Evolutionary conservation across 352 stramenopile genomes (phyloP), one percentile per base, ranked within the genome.

Genomic region (Phytophthora macrochlamydospora): DNA sequence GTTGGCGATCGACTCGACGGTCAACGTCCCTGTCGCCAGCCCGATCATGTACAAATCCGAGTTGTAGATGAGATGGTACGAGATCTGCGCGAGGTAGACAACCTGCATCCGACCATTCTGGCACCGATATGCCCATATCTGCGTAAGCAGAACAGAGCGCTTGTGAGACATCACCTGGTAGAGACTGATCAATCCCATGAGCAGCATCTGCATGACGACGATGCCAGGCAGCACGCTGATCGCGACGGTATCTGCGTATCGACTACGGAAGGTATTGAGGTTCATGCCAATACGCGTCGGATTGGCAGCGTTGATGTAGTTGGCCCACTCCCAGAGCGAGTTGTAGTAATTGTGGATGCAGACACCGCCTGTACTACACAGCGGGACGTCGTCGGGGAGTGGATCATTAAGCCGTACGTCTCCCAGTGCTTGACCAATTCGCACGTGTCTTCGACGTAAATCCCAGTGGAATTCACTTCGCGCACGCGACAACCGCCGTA

Each of bases 111-210:
- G 56, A 2, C 67, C 67, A n/a, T 62, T 74, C 32, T 75, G 67
- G 44, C 67, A 75, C 1, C 57, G 46, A 32, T 75, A 75, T 5
- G 61, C 67, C 67, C 67, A 75, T 12, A 75, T 75, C 51, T 75
- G 67, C 1, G 56, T 67, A 5, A 75, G 52, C 14, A 75, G 35
- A 9, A 67, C 61, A 0, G 61, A 75, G 13, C 37, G 46, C 13
- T 62, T 62, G 44, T 67, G 67, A 13, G 56, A 54, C 67, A 75
- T 75, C 37, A 62, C 58, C 51, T 71, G 56, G 35, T 67, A 71
- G 1, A 75, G 40, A 57, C 56, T 67, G 4, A 71, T 29, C 2
- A 64, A 18, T 2, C 67, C 48, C 61, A 66, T 64, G 29, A 66
- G 32, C 4, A 71, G 43, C 3, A 75, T 65, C n/a, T 71, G 67